These are phyloP conservation scores for Leccinum uliginosum DNA, from an alignment of 768 basidiomycete genomes.

Conservation along the genomic window DNA sequence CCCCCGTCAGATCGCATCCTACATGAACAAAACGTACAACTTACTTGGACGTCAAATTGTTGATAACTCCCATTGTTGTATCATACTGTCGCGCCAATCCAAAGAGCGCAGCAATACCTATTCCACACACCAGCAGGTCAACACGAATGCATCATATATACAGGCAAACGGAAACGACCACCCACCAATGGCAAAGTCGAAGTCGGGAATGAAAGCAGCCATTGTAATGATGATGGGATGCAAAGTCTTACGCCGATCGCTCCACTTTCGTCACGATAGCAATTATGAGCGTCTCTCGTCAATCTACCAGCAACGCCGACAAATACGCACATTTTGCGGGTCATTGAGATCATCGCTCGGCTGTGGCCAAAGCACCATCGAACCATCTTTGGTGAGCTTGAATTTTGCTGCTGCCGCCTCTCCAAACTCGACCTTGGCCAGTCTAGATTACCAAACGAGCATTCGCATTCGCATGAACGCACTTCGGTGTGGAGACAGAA, in stretches of 20 bases:
- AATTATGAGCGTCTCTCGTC: not conserved
- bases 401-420: conserved; percentile 40
- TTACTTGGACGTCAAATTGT: conserved; percentile 47
- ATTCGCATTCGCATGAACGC: not conserved
- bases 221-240: conserved; percentile 47
- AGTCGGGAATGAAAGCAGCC: conserved; percentile 52
- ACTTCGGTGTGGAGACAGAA: not conserved
- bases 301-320: not conserved
- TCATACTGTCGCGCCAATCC: conserved; percentile 40
- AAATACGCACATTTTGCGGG: conserved; percentile 46
- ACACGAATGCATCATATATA: not conserved
- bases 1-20: conserved; percentile 3
- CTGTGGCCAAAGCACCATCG: conserved; percentile 53
- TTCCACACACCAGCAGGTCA: not conserved
- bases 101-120: conserved; percentile 50
- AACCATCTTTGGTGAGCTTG: conserved; percentile 44
- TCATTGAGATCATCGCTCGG: conserved; percentile 46
- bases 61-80: conserved; percentile 46
- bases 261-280: conserved; percentile 35
- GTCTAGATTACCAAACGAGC: conserved; percentile 23
- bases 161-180: not conserved
- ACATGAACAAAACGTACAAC: not conserved
- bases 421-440: conserved; percentile 49
- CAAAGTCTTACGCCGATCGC: conserved; percentile 38
- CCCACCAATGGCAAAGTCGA: conserved; percentile 48